Base-by-base conservation (phyloP, 2,329 filamentous ascomycete species). In the Aschersonia sp. region DNA sequence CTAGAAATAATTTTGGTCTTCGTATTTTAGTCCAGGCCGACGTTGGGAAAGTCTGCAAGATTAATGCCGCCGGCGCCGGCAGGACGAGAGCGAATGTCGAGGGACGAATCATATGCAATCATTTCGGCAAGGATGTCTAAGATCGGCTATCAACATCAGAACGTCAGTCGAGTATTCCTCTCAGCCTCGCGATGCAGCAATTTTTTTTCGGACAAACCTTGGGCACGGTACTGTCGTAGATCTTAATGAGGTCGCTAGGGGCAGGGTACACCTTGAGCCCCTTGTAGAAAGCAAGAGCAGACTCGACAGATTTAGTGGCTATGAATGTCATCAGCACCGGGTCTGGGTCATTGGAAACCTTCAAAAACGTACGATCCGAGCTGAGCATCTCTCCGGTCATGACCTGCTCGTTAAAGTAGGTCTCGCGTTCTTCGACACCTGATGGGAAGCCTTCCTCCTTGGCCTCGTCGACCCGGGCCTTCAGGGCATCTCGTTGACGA, bases 171-270 rank as follows among this genome's bases (percentile, higher is more conserved):
- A 22, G 22, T 22, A 22, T 22, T 22, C 22, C 22, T 22, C 22
- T 22, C 22, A 22, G 22, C 22, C 22, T 22, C 22, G 22, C 22
- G 22, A 22, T 22, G 22, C 22, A 22, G 22, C 22, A 22, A 3
- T 22, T 22, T 22, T 22, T 14, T 42, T 9, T 42, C 40, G 14
- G 32, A 45, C 59, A 52, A 58, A 87, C 89, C 85, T 96, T 96
- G 58, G 90, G 84, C 43, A 97, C 89, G 33, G 92, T 97, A 79
- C 94, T 95, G 68, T 98, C 92, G 69, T 98, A 98, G 67, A 98
- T 95, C 60, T 78, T 79, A 65, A 98, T 96, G 58, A 98, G 74
- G 62, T 97, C 92, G 58, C 83, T 78, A 10, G 90, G 92, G 59
- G 87, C 85, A 46, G 92, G 92, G 70, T 98, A 98, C 57, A 97